Percentiles rank a stretch among this genome's conserved stretches.
Evolutionary conservation across 768 basidiomycete species (phyloP).

Genomic region (Amanita muscaria): DNA sequence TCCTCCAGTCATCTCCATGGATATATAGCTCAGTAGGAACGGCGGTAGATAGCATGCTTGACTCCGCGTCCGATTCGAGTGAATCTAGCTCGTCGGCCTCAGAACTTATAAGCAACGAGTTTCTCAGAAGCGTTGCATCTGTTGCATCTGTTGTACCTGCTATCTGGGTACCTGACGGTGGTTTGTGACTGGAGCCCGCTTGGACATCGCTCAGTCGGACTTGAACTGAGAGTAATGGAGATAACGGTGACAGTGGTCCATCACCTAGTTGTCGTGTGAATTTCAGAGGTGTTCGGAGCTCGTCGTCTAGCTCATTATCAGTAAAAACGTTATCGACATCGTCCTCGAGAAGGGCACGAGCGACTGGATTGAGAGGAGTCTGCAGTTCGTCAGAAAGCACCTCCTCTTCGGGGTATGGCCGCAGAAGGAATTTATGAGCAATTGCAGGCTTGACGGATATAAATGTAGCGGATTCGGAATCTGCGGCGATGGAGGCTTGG

Average conservation of each 20-base stretch:
- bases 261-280: background rate
- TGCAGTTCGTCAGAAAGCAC: conserved; percentile 9
- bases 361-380: conserved; percentile 9
- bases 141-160: background rate
- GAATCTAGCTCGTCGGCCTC: conserved; percentile 7
- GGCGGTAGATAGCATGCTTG: conserved; percentile 25
- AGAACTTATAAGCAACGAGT: conserved; percentile 2
- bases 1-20: conserved; percentile 29
- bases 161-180: background rate
- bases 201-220: background rate
- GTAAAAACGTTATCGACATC: conserved; percentile 8
- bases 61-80: conserved; percentile 6
- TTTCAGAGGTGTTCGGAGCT: conserved; percentile 6
- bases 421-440: conserved; percentile 1
- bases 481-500: background rate
- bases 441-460: background rate
- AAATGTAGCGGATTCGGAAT: background rate
- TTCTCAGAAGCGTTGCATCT: background rate
- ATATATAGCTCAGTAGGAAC: conserved; percentile 22
- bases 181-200: background rate
- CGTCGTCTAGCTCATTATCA: conserved; percentile 10
- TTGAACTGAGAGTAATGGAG: conserved; percentile 1
- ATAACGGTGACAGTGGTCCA: conserved; percentile 10
- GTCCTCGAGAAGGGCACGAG: conserved; percentile 8
- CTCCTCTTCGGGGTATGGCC: conserved; percentile 2